A percentile compares a stretch with the other conserved stretches of the same genome.
Conservation (phyloP, 176 grass and related monocot species). For the Lolium multiflorum region DNA sequence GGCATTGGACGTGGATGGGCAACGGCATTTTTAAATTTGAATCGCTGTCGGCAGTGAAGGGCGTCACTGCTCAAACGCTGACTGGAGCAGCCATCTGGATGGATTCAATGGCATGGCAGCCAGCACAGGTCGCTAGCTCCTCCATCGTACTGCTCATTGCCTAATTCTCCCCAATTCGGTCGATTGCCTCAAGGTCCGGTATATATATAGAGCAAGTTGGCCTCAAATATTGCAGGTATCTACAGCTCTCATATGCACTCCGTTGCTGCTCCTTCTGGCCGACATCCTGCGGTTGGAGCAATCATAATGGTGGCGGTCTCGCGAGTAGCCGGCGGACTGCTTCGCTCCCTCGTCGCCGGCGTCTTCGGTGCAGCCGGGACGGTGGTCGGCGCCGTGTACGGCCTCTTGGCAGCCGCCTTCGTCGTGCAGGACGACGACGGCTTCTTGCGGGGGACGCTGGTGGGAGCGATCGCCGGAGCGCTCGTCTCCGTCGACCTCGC, state of each 20-base stretch:
- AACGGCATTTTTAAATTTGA: not conserved
- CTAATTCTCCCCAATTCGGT: not conserved
- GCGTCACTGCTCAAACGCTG: not conserved
- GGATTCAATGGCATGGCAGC: not conserved
- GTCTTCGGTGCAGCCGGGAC: not conserved
- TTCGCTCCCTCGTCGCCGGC: not conserved
- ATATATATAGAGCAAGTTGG: not conserved
- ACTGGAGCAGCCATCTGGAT: not conserved
- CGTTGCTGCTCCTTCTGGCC: not conserved
- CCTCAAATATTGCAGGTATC: not conserved
- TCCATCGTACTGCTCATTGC: not conserved
- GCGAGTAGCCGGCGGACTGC: not conserved
- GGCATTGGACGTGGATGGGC: not conserved
- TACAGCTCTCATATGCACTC: not conserved
- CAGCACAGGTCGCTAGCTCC: not conserved
- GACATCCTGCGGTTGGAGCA: not conserved
- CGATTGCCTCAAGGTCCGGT: not conserved
- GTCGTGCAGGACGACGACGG: constrained; percentile 1
- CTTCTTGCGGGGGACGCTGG: not conserved
- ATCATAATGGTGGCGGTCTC: not conserved
- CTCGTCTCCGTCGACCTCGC: constrained; percentile 1
- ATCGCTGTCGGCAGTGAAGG: not conserved
- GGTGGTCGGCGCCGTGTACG: not conserved
- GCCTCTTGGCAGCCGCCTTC: constrained; percentile 2
- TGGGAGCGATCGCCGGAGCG: not conserved